Percentiles rank a stretch among this genome's conserved stretches.
Evolutionary conservation across 2,329 filamentous ascomycete species (phyloP).

Genomic region (Pseudogymnoascus sp.): DNA sequence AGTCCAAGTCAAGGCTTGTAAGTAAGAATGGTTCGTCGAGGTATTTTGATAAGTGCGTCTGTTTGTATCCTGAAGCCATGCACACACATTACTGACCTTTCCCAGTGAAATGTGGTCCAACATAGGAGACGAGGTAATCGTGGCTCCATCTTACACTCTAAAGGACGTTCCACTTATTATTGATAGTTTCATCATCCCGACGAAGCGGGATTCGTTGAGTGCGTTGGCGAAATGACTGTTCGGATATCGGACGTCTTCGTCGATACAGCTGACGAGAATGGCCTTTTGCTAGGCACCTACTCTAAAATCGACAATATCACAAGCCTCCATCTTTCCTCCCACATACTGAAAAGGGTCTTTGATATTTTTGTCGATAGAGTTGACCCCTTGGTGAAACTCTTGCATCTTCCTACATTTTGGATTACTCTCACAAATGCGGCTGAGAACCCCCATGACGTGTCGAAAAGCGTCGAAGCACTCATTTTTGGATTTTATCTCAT

Average conservation of each 20-base stretch:
- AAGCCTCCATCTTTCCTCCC: conserved; percentile 8
- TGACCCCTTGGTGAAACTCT: conserved; percentile 60
- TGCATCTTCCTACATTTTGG: conserved; percentile 49
- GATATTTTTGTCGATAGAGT: conserved; percentile 62
- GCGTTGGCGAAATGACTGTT: conserved; percentile 11
- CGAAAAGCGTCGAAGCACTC: conserved; percentile 13
- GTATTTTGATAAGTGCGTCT: conserved; percentile 22
- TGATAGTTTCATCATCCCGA: conserved; percentile 20
- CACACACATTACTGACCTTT: not conserved
- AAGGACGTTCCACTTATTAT: conserved; percentile 10
- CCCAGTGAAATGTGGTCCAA: conserved; percentile 25
- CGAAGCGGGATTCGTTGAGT: conserved; percentile 12
- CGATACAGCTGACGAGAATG: conserved; percentile 13
- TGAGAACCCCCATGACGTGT: conserved; percentile 7
- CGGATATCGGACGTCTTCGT: conserved; percentile 3
- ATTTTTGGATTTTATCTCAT: conserved; percentile 15
- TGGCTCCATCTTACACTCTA: not conserved
- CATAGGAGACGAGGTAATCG: conserved; percentile 27
- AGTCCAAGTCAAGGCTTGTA: conserved; percentile 19
- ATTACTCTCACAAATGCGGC: not conserved
- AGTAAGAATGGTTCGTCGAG: conserved; percentile 19
- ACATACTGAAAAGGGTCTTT: conserved; percentile 44
- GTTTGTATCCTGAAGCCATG: not conserved
- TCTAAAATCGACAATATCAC: not conserved
- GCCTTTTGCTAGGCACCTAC: conserved; percentile 11